phyloP scores from a whole-genome alignment of 306 rosid species.

The Vigna radiata region DNA sequence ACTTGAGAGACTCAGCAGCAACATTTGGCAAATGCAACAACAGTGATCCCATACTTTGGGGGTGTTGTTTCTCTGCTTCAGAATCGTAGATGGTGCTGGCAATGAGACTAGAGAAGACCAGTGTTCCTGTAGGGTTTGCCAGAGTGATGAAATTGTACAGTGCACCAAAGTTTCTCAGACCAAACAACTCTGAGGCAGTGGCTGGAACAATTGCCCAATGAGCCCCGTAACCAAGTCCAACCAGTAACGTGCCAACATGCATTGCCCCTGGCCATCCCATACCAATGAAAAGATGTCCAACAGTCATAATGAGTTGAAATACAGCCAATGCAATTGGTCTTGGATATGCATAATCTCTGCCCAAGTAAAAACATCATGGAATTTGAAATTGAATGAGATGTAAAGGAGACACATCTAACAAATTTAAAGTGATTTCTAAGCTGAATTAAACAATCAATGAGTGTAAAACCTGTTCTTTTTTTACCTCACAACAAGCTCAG shows the following conservation, averaged over 20 bases:
- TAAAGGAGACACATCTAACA: neutral
- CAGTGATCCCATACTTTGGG: conserved; percentile 53
- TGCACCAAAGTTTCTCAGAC: conserved; percentile 87
- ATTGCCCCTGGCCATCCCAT: conserved; percentile 93
- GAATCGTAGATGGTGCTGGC: conserved; percentile 82
- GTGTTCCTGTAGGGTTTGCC: conserved; percentile 82
- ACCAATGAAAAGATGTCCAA: conserved; percentile 76
- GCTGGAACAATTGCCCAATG: conserved; percentile 98
- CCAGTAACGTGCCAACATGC: conserved; percentile 75
- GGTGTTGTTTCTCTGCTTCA: conserved; percentile 82
- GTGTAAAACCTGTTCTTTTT: conserved; percentile 7
- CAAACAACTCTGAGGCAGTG: conserved; percentile 95
- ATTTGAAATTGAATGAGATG: neutral
- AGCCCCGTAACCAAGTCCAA: conserved; percentile 92
- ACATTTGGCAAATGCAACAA: conserved; percentile 36
- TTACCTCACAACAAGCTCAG: conserved; percentile 88
- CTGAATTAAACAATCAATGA: neutral
- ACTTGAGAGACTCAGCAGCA: conserved; percentile 54
- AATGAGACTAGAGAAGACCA: conserved; percentile 79
- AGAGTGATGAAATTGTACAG: conserved; percentile 89
- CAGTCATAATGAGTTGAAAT: conserved; percentile 79
- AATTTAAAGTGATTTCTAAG: neutral
- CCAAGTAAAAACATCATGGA: conserved; percentile 39
- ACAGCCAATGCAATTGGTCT: conserved; percentile 81
- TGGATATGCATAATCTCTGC: conserved; percentile 83